Evolutionary conservation across 139 green algal species (phyloP).

Genomic region (Tetraselmis chui): DNA sequence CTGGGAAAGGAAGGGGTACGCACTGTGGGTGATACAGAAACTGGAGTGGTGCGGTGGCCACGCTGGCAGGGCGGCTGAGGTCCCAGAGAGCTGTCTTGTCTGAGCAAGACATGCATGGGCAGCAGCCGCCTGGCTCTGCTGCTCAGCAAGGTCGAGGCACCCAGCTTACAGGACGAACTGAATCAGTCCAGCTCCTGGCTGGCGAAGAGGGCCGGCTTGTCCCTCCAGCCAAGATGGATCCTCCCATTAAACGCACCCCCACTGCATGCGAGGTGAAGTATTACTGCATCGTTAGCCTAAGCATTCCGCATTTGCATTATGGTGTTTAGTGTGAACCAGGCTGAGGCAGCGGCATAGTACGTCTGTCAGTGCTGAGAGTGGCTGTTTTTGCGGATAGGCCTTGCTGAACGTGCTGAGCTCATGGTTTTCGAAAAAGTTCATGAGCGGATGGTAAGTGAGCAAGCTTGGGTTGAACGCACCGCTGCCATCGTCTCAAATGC

Average conservation of each 20-base stretch:
- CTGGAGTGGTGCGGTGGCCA: no score
- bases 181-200: neutral
- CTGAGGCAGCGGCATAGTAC: neutral
- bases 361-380: neutral
- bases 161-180: neutral
- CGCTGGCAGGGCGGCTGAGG: no score
- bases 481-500: no score
- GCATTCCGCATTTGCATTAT: neutral
- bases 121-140: neutral
- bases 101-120: neutral
- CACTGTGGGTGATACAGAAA: no score
- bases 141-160: neutral
- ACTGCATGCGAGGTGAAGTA: neutral
- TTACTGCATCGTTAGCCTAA: no score
- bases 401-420: neutral
- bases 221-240: neutral
- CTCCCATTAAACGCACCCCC: neutral
- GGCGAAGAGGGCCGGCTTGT: neutral
- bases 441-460: neutral
- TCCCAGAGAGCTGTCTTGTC: no score
- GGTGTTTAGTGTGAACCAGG: neutral
- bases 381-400: neutral
- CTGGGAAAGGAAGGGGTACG: no score
- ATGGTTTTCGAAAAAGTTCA: neutral
- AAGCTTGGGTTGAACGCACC: no score